These are phyloP conservation scores for Quercus cerris DNA, from an alignment of 306 rosid species.

Conservation along the genomic window DNA sequence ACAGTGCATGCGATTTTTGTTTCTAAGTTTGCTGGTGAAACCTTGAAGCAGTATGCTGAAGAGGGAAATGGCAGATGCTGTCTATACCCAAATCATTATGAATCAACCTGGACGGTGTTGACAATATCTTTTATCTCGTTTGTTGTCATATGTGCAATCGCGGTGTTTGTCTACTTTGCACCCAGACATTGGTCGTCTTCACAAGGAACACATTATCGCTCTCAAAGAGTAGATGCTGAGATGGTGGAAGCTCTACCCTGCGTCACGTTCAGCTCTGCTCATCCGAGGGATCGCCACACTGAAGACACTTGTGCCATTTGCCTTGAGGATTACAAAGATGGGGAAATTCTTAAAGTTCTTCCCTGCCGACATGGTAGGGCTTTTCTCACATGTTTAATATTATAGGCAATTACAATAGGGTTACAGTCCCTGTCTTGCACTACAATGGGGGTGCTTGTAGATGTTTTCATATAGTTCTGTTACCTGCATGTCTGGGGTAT, in stretches of 20 bases:
- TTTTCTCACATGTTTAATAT: not conserved
- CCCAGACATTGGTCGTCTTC: constrained; percentile 24
- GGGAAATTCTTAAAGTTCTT: constrained; percentile 38
- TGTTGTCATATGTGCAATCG: constrained; percentile 24
- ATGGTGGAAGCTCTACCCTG: constrained; percentile 37
- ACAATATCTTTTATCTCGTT: constrained; percentile 36
- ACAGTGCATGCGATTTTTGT: constrained; percentile 32
- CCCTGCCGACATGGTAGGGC: constrained; percentile 36
- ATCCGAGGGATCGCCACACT: constrained; percentile 8
- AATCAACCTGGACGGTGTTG: constrained; percentile 35
- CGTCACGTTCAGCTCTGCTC: constrained; percentile 21
- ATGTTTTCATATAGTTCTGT: not conserved
- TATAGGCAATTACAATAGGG: not conserved
- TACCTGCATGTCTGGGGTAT: not conserved
- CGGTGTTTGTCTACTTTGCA: constrained; percentile 20
- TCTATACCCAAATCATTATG: constrained; percentile 21
- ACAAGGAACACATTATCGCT: constrained; percentile 16
- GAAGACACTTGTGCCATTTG: constrained; percentile 46
- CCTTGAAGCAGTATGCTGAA: constrained; percentile 19
- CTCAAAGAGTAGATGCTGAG: constrained; percentile 25
- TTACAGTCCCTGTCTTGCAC: not conserved
- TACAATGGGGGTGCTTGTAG: not conserved
- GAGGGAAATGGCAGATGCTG: constrained; percentile 32
- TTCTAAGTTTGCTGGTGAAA: constrained; percentile 29
- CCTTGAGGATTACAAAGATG: constrained; percentile 44